A percentile compares a stretch with the other conserved stretches of the same genome.
phyloP scores from a whole-genome alignment of 352 stramenopile genomes.

The Aphanomyces astaci region DNA sequence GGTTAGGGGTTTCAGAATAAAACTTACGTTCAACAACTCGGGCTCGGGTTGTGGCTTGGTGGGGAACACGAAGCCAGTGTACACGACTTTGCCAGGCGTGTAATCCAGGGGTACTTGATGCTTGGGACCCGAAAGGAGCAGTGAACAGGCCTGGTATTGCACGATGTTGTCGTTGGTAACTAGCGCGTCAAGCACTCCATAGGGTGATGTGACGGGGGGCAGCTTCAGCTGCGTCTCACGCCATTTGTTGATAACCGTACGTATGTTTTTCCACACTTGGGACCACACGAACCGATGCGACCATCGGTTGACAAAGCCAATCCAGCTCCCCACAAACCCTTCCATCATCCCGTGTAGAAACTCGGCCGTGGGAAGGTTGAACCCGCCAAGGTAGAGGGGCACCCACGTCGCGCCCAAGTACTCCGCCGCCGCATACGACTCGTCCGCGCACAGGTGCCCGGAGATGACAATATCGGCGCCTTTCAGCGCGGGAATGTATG shows the following conservation, averaged over 20 bases:
- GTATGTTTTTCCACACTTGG: background rate
- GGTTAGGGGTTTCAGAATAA: too few species aligned
- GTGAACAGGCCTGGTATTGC: background rate
- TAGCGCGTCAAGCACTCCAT: conserved; percentile 4
- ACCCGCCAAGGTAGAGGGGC: conserved; percentile 2
- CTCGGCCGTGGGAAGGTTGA: background rate
- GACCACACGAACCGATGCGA: background rate
- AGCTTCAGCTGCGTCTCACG: background rate
- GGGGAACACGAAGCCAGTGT: conserved; percentile 6
- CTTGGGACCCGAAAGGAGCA: background rate
- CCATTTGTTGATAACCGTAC: conserved; percentile 12
- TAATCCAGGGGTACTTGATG: background rate
- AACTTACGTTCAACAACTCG: background rate
- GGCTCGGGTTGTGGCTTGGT: background rate
- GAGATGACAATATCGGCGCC: conserved; percentile 11
- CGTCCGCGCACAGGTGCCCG: background rate
- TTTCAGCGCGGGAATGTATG: conserved; percentile 2
- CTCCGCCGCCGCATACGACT: conserved; percentile 7
- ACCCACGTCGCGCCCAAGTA: conserved; percentile 1
- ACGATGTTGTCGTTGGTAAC: background rate
- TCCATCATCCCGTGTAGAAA: background rate
- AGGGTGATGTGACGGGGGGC: background rate
- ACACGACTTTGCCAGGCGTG: background rate
- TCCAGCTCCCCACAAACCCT: background rate
- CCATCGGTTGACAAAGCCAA: background rate